Percentiles rank a stretch among this genome's conserved stretches.
phyloP scores from a whole-genome alignment of 345 rosid species.

The Salix exigua region DNA sequence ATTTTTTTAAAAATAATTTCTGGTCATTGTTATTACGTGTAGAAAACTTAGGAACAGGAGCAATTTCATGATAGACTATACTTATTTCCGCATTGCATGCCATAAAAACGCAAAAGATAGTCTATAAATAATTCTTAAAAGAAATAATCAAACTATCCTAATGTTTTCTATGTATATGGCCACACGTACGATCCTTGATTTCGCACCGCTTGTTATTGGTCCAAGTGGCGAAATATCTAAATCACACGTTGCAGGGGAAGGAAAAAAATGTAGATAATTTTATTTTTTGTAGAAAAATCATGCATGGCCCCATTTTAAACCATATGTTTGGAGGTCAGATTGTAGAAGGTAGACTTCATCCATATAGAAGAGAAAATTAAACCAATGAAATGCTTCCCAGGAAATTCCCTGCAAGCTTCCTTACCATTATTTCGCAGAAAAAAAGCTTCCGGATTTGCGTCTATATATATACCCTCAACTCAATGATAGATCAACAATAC shows the following conservation, averaged over 20 bases:
- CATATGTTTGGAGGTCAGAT: not conserved
- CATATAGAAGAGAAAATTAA: not conserved
- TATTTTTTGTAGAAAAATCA: not conserved
- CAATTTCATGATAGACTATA: too few relatives aligned
- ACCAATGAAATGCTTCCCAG: not conserved
- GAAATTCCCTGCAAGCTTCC: conserved; percentile 26
- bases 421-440: not conserved
- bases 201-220: too few relatives aligned
- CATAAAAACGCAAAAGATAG: too few relatives aligned
- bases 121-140: too few relatives aligned
- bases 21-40: too few relatives aligned
- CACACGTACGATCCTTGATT: too few relatives aligned
- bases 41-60: too few relatives aligned
- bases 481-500: not conserved
- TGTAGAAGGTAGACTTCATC: not conserved
- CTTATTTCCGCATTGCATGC: too few relatives aligned
- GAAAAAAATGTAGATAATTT: not conserved
- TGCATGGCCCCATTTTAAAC: not conserved
- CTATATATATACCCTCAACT: not conserved
- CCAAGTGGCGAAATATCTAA: too few relatives aligned
- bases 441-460: not conserved
- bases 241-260: not conserved
- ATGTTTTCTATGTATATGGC: too few relatives aligned
- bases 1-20: too few relatives aligned
- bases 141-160: too few relatives aligned